Conservation (phyloP, 2,329 filamentous ascomycete genomes). For the Fusarium humuli region DNA sequence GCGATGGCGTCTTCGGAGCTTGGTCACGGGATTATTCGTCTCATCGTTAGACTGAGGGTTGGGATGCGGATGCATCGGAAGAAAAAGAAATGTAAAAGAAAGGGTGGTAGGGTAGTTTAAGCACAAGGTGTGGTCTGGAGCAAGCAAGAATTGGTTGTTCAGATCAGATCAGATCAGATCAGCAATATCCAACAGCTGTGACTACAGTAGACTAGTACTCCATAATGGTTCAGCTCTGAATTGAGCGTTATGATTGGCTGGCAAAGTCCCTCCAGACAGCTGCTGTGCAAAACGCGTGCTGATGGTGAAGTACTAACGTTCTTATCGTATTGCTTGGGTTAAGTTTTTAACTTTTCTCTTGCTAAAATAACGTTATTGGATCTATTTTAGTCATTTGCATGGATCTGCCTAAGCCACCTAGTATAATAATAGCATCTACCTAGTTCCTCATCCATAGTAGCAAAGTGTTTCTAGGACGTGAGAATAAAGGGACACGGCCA, state of each 20-base stretch:
- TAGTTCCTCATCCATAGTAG: background rate
- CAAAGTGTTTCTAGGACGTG: background rate
- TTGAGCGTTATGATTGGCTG: constrained; percentile 10
- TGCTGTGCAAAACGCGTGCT: background rate
- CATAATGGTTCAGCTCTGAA: background rate
- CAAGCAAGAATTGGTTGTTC: constrained; percentile 8
- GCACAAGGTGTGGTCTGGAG: background rate
- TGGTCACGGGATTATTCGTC: constrained; percentile 36
- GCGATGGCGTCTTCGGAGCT: constrained; percentile 53
- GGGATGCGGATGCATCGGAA: constrained; percentile 38
- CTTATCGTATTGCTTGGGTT: background rate
- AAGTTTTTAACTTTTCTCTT: background rate
- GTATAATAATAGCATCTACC: background rate
- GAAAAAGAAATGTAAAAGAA: background rate
- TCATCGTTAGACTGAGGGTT: constrained; percentile 30
- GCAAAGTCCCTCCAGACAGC: background rate
- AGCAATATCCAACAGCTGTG: background rate
- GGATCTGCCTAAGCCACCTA: background rate
- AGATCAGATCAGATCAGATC: background rate
- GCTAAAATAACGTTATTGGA: background rate
- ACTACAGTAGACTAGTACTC: background rate
- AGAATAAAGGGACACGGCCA: background rate
- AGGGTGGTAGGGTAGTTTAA: background rate
- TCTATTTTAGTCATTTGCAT: background rate
- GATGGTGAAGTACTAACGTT: background rate